phyloP scores from a whole-genome alignment of 768 basidiomycete genomes.

The Leccinellum rugosiceps region DNA sequence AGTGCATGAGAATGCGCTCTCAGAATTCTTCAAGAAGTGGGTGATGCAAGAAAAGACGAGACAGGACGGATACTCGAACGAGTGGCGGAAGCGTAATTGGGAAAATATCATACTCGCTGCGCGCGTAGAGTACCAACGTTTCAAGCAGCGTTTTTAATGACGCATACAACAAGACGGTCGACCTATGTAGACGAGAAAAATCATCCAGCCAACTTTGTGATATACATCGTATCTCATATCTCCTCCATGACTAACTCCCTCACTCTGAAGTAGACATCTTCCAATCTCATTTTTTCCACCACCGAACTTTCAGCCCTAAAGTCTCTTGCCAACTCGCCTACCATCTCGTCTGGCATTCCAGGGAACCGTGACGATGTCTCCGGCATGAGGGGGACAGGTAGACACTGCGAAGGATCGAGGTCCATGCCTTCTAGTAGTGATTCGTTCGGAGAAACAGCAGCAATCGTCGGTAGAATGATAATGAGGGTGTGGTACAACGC shows the following conservation, averaged over 20 bases:
- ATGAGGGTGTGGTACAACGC: conserved; percentile 70
- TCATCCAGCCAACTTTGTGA: not conserved
- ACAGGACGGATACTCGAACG: conserved; percentile 56
- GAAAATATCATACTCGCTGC: conserved; percentile 55
- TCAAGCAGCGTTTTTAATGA: conserved; percentile 33
- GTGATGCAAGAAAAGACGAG: conserved; percentile 60
- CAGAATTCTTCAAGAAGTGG: conserved; percentile 75
- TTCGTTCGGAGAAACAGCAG: conserved; percentile 27
- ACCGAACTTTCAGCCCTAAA: conserved; percentile 58
- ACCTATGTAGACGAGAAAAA: not conserved
- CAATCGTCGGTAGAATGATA: conserved; percentile 39
- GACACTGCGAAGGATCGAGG: conserved; percentile 55
- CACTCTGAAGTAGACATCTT: conserved; percentile 60
- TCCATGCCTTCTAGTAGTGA: conserved; percentile 46
- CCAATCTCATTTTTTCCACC: conserved; percentile 52
- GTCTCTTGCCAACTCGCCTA: conserved; percentile 56
- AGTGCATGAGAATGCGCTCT: conserved; percentile 66
- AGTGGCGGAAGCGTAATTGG: conserved; percentile 66
- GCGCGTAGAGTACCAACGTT: conserved; percentile 50
- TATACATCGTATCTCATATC: conserved; percentile 34
- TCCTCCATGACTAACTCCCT: conserved; percentile 59
- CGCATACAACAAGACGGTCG: not conserved
- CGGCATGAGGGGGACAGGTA: conserved; percentile 51
- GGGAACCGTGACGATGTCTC: conserved; percentile 74
- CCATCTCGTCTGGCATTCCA: conserved; percentile 63